Percentiles rank a stretch among this genome's conserved stretches.
phyloP scores from a whole-genome alignment of 352 stramenopile genomes.

The Pythium sukuiense region DNA sequence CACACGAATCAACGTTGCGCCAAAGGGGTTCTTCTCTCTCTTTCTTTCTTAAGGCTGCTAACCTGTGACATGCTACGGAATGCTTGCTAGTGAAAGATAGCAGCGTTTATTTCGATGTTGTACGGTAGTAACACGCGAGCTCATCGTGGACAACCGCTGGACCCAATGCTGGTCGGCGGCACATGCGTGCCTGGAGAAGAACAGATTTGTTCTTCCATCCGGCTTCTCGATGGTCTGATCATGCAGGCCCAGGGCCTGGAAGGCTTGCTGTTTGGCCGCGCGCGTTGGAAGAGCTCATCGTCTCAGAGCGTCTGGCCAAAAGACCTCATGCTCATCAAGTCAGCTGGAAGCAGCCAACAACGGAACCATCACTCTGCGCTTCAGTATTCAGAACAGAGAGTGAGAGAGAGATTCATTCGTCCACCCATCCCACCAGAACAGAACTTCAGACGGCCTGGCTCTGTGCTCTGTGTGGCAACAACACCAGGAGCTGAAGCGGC shows the following conservation, averaged over 20 bases:
- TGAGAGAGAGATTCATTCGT: constrained; percentile 20
- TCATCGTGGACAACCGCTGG: neutral
- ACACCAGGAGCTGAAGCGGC: neutral
- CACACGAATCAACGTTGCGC: neutral
- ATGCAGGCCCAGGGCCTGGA: neutral
- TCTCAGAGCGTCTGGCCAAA: neutral
- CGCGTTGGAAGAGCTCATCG: neutral
- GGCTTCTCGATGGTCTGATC: constrained; percentile 5
- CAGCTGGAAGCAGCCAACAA: neutral
- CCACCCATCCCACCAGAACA: constrained; percentile 14
- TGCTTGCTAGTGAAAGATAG: neutral
- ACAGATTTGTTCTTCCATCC: constrained; percentile 7
- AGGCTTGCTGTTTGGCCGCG: neutral
- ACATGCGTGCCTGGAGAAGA: neutral
- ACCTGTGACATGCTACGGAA: constrained; percentile 3
- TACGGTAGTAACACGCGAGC: neutral
- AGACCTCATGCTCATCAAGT: neutral
- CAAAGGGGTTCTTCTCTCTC: neutral
- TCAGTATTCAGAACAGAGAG: constrained; percentile 22
- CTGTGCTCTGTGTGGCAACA: constrained; percentile 4
- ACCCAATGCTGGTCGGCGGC: neutral
- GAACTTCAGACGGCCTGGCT: constrained; percentile 15
- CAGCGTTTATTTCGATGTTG: neutral
- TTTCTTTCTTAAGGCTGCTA: neutral
- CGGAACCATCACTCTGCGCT: constrained; percentile 14